Percentiles rank a stretch among this genome's conserved stretches.
Conservation (phyloP, 1,284 basidiomycete genomes). For the Cerioporus squamosus region DNA sequence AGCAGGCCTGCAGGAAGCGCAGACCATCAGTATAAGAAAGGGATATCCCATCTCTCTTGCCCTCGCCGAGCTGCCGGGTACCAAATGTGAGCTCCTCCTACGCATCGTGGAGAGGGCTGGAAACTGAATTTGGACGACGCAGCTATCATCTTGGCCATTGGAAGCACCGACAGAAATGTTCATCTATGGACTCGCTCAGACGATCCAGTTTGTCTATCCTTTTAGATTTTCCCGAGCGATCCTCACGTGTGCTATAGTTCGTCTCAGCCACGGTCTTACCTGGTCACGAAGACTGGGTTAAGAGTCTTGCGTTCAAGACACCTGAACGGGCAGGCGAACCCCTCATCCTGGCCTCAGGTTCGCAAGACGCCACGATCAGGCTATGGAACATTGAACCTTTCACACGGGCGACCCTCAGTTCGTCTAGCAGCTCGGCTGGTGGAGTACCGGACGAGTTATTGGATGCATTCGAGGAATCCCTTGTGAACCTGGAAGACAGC, state of each 20-base stretch:
- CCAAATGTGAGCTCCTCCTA: conserved; percentile 55
- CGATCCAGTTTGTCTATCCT: conserved; percentile 46
- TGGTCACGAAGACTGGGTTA: conserved; percentile 96
- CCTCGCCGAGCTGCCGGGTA: conserved; percentile 65
- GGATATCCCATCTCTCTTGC: conserved; percentile 79
- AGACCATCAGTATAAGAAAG: conserved; percentile 68
- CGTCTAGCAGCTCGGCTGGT: conserved; percentile 27
- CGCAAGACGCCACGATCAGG: conserved; percentile 90
- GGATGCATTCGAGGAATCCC: conserved; percentile 85
- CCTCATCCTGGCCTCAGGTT: conserved; percentile 82
- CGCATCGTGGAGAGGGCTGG: background rate
- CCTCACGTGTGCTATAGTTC: conserved; percentile 46
- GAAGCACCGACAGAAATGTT: conserved; percentile 76
- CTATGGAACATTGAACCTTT: conserved; percentile 79
- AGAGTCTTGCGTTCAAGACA: conserved; percentile 71
- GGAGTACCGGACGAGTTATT: conserved; percentile 71
- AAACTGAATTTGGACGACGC: background rate
- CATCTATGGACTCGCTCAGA: conserved; percentile 76
- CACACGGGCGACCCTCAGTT: conserved; percentile 29
- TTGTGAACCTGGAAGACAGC: conserved; percentile 68
- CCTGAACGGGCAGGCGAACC: conserved; percentile 38
- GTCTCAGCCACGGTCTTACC: conserved; percentile 63
- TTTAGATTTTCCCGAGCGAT: background rate
- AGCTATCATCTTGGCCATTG: conserved; percentile 80
- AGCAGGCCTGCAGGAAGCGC: conserved; percentile 53